phyloP scores from a whole-genome alignment of 2,329 filamentous ascomycete species.

The Fusarium begoniae region DNA sequence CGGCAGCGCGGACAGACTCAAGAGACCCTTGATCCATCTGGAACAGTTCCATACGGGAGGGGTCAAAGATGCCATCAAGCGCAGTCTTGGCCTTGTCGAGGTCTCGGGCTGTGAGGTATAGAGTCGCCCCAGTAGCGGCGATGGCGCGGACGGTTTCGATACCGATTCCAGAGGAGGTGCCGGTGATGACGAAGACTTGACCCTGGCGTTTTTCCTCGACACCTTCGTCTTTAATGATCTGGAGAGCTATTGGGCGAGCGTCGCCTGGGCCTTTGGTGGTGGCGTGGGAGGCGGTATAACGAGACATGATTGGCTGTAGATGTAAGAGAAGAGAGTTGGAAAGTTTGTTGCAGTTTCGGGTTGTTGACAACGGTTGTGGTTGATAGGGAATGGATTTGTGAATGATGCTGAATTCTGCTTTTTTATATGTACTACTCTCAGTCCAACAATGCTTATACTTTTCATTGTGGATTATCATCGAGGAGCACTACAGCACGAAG shows the following conservation, averaged over 20 bases:
- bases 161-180: slow-evolving; percentile 54
- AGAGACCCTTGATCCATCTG: slow-evolving; percentile 38
- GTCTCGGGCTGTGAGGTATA: slow-evolving; percentile 31
- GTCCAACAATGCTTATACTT: accelerated
- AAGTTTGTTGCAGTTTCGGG: accelerated
- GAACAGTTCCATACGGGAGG: slow-evolving; percentile 13
- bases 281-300: not conserved
- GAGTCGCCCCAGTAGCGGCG: slow-evolving; percentile 46
- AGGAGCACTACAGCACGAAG: accelerated
- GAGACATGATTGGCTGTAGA: not conserved
- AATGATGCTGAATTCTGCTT: too few species aligned
- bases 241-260: slow-evolving; percentile 50
- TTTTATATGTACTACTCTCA: accelerated
- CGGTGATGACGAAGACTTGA: slow-evolving; percentile 54
- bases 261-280: slow-evolving; percentile 40
- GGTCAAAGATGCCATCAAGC: not conserved
- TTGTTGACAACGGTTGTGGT: too few species aligned
- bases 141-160: slow-evolving; percentile 56
- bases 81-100: slow-evolving; percentile 26
- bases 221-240: slow-evolving; percentile 50
- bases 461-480: not conserved
- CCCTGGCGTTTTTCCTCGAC: slow-evolving; percentile 44
- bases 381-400: too few species aligned
- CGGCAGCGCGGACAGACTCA: slow-evolving; percentile 33
- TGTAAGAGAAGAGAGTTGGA: accelerated